Percentiles rank a stretch among this genome's conserved stretches.
These are phyloP conservation scores for Pistacia atlantica DNA, from an alignment of 345 rosid genomes.

Conservation along the genomic window DNA sequence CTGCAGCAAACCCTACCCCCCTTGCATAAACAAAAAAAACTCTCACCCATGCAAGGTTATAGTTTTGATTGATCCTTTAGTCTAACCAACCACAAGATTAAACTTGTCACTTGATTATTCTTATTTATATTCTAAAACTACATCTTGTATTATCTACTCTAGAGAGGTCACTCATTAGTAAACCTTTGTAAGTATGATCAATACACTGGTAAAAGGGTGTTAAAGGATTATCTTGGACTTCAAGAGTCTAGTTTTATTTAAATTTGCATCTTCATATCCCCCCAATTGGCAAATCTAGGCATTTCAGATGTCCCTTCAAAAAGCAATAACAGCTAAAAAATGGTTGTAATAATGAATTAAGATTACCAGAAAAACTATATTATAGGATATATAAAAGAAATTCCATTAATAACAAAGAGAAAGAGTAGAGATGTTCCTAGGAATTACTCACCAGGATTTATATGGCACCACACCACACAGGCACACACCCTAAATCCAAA, in stretches of 20 bases:
- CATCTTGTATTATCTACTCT: not conserved
- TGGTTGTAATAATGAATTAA: not conserved
- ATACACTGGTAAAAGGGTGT: not conserved
- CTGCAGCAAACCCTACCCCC: not conserved
- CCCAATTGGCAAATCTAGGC: not conserved
- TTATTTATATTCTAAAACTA: no score
- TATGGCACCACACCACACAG: no score
- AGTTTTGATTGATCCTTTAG: not conserved
- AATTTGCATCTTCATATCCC: not conserved
- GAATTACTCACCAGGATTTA: no score
- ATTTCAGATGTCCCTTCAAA: not conserved
- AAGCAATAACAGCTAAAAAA: no score
- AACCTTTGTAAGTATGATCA: not conserved
- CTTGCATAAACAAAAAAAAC: not conserved
- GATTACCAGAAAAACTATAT: not conserved
- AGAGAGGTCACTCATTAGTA: not conserved
- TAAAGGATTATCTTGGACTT: not conserved
- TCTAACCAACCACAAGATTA: not conserved
- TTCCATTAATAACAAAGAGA: not conserved
- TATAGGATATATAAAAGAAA: no score
- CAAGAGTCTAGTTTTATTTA: not conserved
- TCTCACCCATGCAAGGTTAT: not conserved
- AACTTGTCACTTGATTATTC: not conserved
- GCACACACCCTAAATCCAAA: no score
- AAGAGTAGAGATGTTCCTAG: no score